Evolutionary conservation across 164 flowering plant species (phyloP).

Genomic region (Sextonia rubra): DNA sequence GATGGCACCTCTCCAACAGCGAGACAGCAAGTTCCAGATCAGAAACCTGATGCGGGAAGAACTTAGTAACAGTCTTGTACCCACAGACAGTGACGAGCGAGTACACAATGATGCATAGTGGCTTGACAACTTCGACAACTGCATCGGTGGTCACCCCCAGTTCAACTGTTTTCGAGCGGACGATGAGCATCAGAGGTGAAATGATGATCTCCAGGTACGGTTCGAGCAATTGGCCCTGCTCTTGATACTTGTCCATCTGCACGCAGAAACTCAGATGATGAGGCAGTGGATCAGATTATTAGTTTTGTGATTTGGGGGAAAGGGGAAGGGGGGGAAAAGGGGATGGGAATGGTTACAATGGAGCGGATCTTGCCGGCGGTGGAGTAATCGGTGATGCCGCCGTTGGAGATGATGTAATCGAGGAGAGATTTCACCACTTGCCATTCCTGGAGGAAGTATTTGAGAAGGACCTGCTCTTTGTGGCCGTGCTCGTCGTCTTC

Average conservation of each 20-base stretch:
- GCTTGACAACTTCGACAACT: conserved; percentile 68
- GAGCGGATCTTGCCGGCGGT: conserved; percentile 77
- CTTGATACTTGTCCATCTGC: conserved; percentile 95
- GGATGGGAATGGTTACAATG: conserved; percentile 44
- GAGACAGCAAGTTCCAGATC: conserved; percentile 94
- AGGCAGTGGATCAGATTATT: not conserved
- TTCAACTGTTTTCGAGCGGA: conserved; percentile 65
- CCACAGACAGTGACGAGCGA: conserved; percentile 89
- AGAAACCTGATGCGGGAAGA: conserved; percentile 96
- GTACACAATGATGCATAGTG: conserved; percentile 74
- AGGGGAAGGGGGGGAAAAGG: not conserved
- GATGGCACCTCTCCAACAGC: conserved; percentile 77
- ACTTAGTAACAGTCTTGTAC: conserved; percentile 85
- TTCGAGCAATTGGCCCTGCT: conserved; percentile 85
- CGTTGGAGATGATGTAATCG: conserved; percentile 60
- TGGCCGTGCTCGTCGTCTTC: conserved; percentile 82
- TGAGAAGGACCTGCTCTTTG: conserved; percentile 60
- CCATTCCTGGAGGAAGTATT: conserved; percentile 89
- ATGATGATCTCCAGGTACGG: conserved; percentile 88
- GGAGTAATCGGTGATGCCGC: conserved; percentile 56
- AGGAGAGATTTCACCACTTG: conserved; percentile 69
- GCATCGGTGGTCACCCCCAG: conserved; percentile 52
- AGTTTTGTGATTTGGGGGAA: not conserved
- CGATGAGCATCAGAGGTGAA: conserved; percentile 73
- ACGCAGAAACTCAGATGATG: no score